Evolutionary conservation across 2,329 filamentous ascomycete species (phyloP).

Genomic region (Claviceps citrina): DNA sequence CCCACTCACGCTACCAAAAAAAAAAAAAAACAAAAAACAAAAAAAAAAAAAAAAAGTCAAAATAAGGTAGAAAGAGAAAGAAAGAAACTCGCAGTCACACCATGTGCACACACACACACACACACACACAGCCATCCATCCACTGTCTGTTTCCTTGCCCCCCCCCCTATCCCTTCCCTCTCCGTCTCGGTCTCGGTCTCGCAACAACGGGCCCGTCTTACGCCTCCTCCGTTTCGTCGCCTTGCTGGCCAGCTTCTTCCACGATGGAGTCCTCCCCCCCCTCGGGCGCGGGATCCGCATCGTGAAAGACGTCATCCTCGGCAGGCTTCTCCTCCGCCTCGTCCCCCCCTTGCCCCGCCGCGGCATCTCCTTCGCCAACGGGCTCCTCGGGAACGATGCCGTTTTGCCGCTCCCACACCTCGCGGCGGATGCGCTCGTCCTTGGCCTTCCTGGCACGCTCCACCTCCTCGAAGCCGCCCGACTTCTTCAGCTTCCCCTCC

Average conservation of each 20-base stretch:
- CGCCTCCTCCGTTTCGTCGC: too few species aligned
- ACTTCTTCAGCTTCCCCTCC: conserved; percentile 89
- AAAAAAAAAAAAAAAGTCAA: background rate
- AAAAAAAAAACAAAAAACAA: background rate
- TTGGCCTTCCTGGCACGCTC: conserved; percentile 71
- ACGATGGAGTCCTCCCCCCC: background rate
- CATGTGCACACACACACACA: too few species aligned
- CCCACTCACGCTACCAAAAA: too few species aligned
- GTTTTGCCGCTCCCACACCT: conserved; percentile 57
- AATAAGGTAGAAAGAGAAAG: background rate
- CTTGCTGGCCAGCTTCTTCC: too few species aligned
- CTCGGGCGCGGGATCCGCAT: conserved; percentile 1
- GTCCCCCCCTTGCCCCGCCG: conserved; percentile 8
- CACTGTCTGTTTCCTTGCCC: too few species aligned
- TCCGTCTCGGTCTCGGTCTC: too few species aligned
- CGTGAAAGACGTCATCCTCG: conserved; percentile 8
- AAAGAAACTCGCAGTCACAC: too few species aligned
- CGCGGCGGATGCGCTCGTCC: conserved; percentile 71
- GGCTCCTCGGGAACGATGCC: conserved; percentile 33
- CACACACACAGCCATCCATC: too few species aligned
- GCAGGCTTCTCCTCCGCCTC: conserved; percentile 9
- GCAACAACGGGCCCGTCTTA: too few species aligned
- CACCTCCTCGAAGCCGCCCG: conserved; percentile 84
- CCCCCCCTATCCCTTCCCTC: too few species aligned
- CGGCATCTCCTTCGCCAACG: conserved; percentile 22